phyloP scores from a whole-genome alignment of 1,139 yeast species.

The Kluyveromyces marxianus region DNA sequence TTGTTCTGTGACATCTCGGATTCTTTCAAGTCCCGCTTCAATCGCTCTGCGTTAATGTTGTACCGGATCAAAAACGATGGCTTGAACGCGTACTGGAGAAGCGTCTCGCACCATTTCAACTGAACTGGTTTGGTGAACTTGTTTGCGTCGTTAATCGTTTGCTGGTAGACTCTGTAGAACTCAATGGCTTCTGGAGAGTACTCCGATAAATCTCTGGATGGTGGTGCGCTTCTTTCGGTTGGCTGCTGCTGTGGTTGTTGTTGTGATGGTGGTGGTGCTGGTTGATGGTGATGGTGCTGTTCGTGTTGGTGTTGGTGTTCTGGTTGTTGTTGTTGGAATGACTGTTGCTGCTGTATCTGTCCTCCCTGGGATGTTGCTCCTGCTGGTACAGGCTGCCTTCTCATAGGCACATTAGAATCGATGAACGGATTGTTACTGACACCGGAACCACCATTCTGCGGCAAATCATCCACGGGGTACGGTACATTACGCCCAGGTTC shows the following conservation, averaged over 20 bases:
- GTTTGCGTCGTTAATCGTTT: slow-evolving; percentile 22
- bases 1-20: slow-evolving; percentile 43
- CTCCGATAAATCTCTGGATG: slow-evolving; percentile 10
- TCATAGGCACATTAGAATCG: too few species aligned
- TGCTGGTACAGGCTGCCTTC: neutral
- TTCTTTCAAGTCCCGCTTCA: slow-evolving; percentile 33
- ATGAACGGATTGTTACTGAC: too few species aligned
- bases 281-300: neutral
- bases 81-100: slow-evolving; percentile 40
- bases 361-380: neutral
- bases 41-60: slow-evolving; percentile 39
- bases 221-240: too few species aligned
- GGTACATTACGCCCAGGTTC: slow-evolving; percentile 12
- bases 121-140: slow-evolving; percentile 39
- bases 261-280: neutral
- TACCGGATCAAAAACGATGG: slow-evolving; percentile 35
- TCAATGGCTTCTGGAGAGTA: slow-evolving; percentile 16
- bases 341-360: too few species aligned
- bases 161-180: slow-evolving; percentile 18
- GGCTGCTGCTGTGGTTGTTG: neutral
- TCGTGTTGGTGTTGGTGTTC: too few species aligned
- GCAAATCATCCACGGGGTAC: slow-evolving; percentile 17
- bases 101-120: slow-evolving; percentile 42
- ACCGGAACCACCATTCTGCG: neutral
- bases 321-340: too few species aligned